Percentiles rank a stretch among this genome's conserved stretches.
These are phyloP conservation scores for Leptographium procerum DNA, from an alignment of 2,329 filamentous ascomycete genomes.

Conservation along the genomic window DNA sequence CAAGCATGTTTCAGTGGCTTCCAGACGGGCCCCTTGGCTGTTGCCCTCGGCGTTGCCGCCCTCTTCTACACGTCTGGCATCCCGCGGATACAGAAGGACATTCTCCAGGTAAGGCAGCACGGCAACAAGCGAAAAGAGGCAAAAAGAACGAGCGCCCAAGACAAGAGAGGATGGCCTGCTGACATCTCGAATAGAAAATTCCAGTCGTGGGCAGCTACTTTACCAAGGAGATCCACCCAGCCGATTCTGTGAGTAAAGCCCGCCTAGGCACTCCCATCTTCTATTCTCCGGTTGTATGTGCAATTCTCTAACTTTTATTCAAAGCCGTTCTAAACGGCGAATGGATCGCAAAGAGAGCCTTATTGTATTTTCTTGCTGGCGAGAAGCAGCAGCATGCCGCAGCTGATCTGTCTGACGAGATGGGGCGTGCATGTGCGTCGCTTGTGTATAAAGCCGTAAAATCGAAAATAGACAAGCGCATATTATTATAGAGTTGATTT, in stretches of 20 bases:
- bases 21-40: slow-evolving; percentile 43
- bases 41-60: slow-evolving; percentile 43
- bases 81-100: slow-evolving; percentile 46
- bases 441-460: background rate
- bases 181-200: slow-evolving; percentile 33
- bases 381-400: background rate
- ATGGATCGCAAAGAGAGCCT: background rate
- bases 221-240: slow-evolving; percentile 41
- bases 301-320: background rate
- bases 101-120: slow-evolving; percentile 36
- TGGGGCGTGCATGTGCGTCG: background rate
- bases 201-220: slow-evolving; percentile 42
- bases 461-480: background rate
- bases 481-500: background rate
- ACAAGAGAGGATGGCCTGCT: background rate
- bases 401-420: background rate
- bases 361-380: background rate
- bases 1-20: slow-evolving; percentile 29
- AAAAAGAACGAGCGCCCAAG: no score
- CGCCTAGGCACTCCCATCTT: background rate
- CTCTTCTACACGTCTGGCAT: slow-evolving; percentile 52
- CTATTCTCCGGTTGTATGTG: background rate
- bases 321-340: slow-evolving; percentile 10
- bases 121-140: background rate
- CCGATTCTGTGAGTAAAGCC: slow-evolving; percentile 46